Evolutionary conservation across 2,329 filamentous ascomycete species (phyloP).

Genomic region (Ampelomyces quisqualis): DNA sequence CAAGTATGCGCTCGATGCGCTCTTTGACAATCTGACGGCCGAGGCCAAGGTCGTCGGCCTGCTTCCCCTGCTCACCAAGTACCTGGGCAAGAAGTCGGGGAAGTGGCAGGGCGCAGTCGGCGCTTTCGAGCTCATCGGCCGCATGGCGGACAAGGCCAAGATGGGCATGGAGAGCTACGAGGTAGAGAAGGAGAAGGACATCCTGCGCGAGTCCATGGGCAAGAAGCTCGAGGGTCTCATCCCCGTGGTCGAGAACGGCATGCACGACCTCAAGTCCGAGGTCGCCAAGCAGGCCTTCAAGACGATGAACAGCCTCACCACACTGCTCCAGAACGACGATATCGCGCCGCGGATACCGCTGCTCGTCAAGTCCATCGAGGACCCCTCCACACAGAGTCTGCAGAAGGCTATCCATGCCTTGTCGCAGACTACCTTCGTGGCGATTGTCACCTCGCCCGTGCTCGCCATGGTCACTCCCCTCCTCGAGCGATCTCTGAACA

Average conservation of each 20-base stretch:
- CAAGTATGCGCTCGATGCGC: slow-evolving; percentile 87
- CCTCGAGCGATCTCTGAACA: slow-evolving; percentile 90
- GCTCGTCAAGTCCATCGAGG: slow-evolving; percentile 91
- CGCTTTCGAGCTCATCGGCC: slow-evolving; percentile 79
- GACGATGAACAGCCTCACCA: slow-evolving; percentile 88
- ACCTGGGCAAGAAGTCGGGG: slow-evolving; percentile 78
- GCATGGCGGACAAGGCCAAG: slow-evolving; percentile 93
- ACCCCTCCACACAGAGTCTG: slow-evolving; percentile 82
- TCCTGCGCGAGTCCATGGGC: slow-evolving; percentile 88
- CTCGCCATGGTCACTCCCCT: slow-evolving; percentile 92
- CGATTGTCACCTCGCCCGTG: slow-evolving; percentile 91
- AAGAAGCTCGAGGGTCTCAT: slow-evolving; percentile 83
- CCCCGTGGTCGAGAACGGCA: slow-evolving; percentile 84
- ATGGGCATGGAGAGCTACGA: slow-evolving; percentile 81
- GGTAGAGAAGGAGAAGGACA: slow-evolving; percentile 81
- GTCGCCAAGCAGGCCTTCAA: slow-evolving; percentile 81
- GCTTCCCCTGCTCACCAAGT: slow-evolving; percentile 71
- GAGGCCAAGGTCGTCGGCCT: slow-evolving; percentile 83
- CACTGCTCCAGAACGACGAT: slow-evolving; percentile 93
- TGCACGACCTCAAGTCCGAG: slow-evolving; percentile 95
- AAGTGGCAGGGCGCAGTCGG: slow-evolving; percentile 98
- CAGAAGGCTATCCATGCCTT: slow-evolving; percentile 97
- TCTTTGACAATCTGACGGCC: slow-evolving; percentile 75
- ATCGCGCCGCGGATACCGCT: slow-evolving; percentile 89
- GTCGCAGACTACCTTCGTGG: slow-evolving; percentile 97